Base-by-base conservation (phyloP, 495 filamentous ascomycete genomes). In the Penicillium pancosmium region DNA sequence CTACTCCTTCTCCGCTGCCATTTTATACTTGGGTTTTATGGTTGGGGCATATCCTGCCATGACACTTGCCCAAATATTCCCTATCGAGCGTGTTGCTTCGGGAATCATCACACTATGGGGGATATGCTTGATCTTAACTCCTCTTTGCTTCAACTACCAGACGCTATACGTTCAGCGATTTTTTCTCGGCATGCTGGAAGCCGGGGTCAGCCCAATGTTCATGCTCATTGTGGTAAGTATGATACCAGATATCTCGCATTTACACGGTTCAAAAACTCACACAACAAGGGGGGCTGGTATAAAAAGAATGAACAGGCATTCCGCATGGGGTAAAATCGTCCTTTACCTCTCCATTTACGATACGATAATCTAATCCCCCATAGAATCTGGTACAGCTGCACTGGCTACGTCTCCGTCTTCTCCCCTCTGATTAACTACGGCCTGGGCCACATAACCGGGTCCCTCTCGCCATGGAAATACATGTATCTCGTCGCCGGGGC, bases 11-110 rank as follows among this genome's bases (percentile, higher is more conserved):
- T 56, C 63, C 5, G 59, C 76, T 15, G 64, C 72, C 27, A 80
- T 82, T 51, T 79, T 81, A 61, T 80, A 82, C 43, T 67, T 80
- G 31, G 78, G 79, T 2, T 80, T 78, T 60, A 75, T 82, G 49
- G 63, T 75, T 40, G 78, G 79, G 11, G 66, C 77, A 7, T 80
- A 80, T 55, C 78, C 78, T 0, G 65, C 67, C 27, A 76, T 77
- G 64, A 41, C 71, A 15, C 67, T 80, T 2, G 76, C 78, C 5
- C 78, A 82, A 61, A 54, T 69, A 15, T 82, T 60, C 44, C 74
- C 74, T 1, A 78, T 79, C 40, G 76, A 78, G 49, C 75, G 76
- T 3, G 79, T 83, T 15, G 72, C 73, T 3, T 66, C 69, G 1
- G 50, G 13, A 3, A 72, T 73, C 16, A 63, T 73, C 0, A 55